Evolutionary conservation across 371 early-diverging fungal genomes (phyloP).

Genomic region (Entomophthora muscae): DNA sequence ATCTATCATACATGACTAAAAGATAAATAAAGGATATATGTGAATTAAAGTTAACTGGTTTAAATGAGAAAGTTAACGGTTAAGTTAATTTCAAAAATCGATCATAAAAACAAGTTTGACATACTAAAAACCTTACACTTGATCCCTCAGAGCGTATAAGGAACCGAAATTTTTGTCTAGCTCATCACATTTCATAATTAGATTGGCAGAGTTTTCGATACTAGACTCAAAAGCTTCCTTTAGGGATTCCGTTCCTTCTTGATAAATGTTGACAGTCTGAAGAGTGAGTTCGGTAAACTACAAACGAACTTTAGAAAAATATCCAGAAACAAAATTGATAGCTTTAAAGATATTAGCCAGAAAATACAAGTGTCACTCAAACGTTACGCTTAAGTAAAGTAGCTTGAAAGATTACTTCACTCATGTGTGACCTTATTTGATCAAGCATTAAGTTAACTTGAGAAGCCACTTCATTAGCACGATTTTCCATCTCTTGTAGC

Average conservation of each 20-base stretch:
- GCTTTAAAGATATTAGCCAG: not conserved
- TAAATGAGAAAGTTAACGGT: no score
- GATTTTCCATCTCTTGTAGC: not conserved
- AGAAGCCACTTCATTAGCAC: not conserved
- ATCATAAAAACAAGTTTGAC: not conserved
- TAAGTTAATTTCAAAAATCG: no score
- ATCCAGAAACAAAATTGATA: not conserved
- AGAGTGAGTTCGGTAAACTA: not conserved
- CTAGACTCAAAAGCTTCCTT: not conserved
- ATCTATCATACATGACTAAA: no score
- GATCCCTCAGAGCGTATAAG: not conserved
- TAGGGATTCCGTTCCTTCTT: not conserved
- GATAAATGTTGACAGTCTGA: not conserved
- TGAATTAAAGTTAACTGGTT: no score
- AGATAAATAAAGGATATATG: no score
- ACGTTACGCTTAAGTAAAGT: not conserved
- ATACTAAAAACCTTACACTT: not conserved
- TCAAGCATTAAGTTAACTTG: not conserved
- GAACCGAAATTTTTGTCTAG: slow-evolving; percentile 1
- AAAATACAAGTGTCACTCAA: not conserved
- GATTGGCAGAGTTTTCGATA: not conserved
- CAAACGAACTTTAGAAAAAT: not conserved
- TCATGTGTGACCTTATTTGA: not conserved
- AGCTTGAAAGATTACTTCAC: not conserved
- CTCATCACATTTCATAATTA: not conserved